Conservation (phyloP, 257 asterid species). For the Solanum chilense region DNA sequence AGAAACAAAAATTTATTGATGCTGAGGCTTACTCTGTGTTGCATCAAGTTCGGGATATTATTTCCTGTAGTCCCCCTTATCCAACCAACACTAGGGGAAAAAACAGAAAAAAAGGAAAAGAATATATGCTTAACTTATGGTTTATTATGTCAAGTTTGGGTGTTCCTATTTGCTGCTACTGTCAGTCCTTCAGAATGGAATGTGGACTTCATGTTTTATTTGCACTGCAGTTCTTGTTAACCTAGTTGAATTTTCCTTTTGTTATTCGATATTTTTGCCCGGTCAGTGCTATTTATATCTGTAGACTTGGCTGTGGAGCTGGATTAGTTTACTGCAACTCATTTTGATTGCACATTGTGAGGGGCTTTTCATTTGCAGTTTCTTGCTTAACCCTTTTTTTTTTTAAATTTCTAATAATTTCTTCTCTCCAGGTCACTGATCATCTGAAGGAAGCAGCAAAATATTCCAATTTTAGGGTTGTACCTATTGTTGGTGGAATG, state of each 20-base stretch:
- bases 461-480: conserved; percentile 54
- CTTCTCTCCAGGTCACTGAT: conserved; percentile 61
- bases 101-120: not conserved
- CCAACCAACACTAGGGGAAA: not conserved
- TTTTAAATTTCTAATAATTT: not conserved
- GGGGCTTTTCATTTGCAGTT: not conserved
- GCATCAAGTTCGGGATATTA: not conserved
- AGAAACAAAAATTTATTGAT: not conserved
- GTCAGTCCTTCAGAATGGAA: not conserved
- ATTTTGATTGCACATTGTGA: not conserved
- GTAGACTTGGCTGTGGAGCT: not conserved
- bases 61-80: not conserved
- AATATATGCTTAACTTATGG: not conserved
- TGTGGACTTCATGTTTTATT: not conserved
- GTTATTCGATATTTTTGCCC: not conserved
- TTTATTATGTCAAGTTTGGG: not conserved
- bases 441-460: conserved; percentile 69
- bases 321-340: not conserved
- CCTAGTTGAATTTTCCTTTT: not conserved
- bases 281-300: not conserved
- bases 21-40: not conserved
- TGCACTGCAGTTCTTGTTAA: not conserved
- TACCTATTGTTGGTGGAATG: conserved; percentile 95
- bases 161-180: not conserved
- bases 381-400: not conserved